These are phyloP conservation scores for Syncephalastrum contaminatum DNA, from an alignment of 371 early-diverging fungal genomes.

Conservation along the genomic window DNA sequence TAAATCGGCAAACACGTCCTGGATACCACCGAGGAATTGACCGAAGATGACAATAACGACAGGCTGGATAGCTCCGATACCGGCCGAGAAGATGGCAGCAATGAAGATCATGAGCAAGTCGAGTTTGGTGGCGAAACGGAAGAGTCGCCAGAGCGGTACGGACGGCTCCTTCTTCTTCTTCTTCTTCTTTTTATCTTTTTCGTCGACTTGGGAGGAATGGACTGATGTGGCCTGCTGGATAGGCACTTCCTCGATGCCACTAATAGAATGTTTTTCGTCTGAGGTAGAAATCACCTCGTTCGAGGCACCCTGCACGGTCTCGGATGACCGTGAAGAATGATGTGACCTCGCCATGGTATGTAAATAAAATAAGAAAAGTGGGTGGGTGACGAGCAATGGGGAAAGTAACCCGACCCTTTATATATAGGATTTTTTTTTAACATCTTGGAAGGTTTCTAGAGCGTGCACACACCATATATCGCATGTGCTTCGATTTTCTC, in stretches of 20 bases:
- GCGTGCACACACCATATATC: too few relatives aligned
- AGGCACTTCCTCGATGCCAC: slow-evolving; percentile 2
- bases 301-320: slow-evolving; percentile 8
- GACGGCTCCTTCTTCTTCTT: slow-evolving; percentile 39
- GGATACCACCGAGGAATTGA: slow-evolving; percentile 30
- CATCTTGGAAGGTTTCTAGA: too few relatives aligned
- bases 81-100: slow-evolving; percentile 24
- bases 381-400: not conserved
- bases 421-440: too few relatives aligned
- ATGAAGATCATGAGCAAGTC: slow-evolving; percentile 26
- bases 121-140: slow-evolving; percentile 33
- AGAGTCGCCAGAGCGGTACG: slow-evolving; percentile 29
- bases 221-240: slow-evolving; percentile 2
- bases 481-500: not conserved
- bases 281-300: not conserved
- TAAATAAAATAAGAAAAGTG: not conserved
- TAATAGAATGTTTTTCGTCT: slow-evolving; percentile 5
- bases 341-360: slow-evolving; percentile 6
- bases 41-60: slow-evolving; percentile 44
- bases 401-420: too few relatives aligned
- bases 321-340: slow-evolving; percentile 6
- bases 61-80: slow-evolving; percentile 44
- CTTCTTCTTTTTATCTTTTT: slow-evolving; percentile 28
- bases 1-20: slow-evolving; percentile 8
- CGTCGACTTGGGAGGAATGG: slow-evolving; percentile 1